A percentile compares a stretch with the other conserved stretches of the same genome.
These are phyloP conservation scores for Spongiforma sp. DNA, from an alignment of 1,284 basidiomycete species.

Conservation along the genomic window DNA sequence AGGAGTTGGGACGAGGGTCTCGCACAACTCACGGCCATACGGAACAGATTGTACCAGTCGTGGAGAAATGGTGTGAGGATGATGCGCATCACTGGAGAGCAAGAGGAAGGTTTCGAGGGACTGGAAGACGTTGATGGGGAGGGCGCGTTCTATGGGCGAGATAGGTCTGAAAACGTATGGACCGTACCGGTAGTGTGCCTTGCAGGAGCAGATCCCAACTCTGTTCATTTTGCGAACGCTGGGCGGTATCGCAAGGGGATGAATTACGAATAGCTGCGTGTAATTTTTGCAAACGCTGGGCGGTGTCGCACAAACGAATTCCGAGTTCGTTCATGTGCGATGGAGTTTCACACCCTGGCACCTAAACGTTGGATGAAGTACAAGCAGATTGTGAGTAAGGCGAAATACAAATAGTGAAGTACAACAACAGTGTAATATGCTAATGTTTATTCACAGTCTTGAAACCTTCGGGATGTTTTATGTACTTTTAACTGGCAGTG, in stretches of 20 bases:
- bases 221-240: slow-evolving; percentile 24
- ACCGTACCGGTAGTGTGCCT: slow-evolving; percentile 34
- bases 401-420: no score
- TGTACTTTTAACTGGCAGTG: no score
- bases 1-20: slow-evolving; percentile 66
- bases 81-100: slow-evolving; percentile 42
- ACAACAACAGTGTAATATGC: no score
- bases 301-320: no score
- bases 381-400: no score
- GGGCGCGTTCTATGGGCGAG: slow-evolving; percentile 25
- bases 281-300: no score
- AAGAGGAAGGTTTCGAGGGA: slow-evolving; percentile 51
- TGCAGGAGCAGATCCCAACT: slow-evolving; percentile 20
- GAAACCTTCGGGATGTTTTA: no score
- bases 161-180: slow-evolving; percentile 13
- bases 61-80: slow-evolving; percentile 52
- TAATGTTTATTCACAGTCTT: no score
- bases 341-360: no score
- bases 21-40: slow-evolving; percentile 47
- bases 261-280: slow-evolving; percentile 24
- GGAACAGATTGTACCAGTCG: slow-evolving; percentile 49
- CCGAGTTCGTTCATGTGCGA: no score
- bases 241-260: slow-evolving; percentile 36
- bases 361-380: no score
- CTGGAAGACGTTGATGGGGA: slow-evolving; percentile 47